Evolutionary conservation across 495 filamentous ascomycete genomes (phyloP), one percentile per base, ranked within the genome.

Genomic region (Trichoderma reesei): DNA sequence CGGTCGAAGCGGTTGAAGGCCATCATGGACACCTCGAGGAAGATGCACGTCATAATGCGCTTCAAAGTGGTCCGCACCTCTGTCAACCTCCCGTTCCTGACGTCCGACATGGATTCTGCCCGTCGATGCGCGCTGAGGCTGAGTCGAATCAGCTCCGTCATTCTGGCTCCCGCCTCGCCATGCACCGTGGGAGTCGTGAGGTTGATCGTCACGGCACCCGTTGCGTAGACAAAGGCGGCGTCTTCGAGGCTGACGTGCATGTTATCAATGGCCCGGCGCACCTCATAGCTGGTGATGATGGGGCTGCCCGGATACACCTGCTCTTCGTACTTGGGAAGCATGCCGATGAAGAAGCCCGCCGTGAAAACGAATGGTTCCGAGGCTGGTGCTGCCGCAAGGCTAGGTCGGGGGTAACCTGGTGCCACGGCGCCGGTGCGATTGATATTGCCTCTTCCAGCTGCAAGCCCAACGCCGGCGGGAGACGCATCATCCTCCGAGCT

Each of bases 11-110:
- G 56, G 8, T 37, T 37, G 26, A 65, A 62, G n/a, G 59, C 64
- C 56, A 62, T 65, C 56, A 65, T 61, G 39, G 33, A 20, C 18
- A 62, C 34, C 41, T 62, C 56, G 1, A 65, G 56, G 20, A 65
- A 65, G 37, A 65, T 41, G 59, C 64, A 65, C 37, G 64, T 65
- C 64, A 65, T 61, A 31, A 65, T 41, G 36, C 60, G 59, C 38
- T 33, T 38, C 7, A 65, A 36, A 0, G 56, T 61, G 11, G 61
- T 46, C 26, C 59, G 59, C 64, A 48, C 4, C 39, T 65, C 64
- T 4, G 18, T 26, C 39, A 62, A 46, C 44, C 51, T 41, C 18
- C 20, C 20, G 26, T 56, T 51, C 6, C 14, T 59, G 16, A 51
- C 42, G 26, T 64, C 41, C 0, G 11, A 7, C 63, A 31, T 9